These are phyloP conservation scores for Taphrina betulina DNA, from an alignment of 1,139 yeast genomes.

Conservation along the genomic window DNA sequence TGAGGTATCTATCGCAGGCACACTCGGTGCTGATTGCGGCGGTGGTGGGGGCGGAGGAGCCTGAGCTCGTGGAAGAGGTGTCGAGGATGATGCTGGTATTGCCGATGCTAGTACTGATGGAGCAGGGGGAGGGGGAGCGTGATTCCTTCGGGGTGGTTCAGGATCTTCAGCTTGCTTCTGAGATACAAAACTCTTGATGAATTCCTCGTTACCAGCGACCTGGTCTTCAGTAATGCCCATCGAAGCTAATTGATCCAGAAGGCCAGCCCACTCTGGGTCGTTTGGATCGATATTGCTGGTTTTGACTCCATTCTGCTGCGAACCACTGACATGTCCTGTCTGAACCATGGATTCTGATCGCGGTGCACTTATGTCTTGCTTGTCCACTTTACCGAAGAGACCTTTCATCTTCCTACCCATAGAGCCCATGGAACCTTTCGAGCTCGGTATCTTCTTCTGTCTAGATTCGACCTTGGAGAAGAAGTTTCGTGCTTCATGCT, in stretches of 20 bases:
- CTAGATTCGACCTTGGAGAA: constrained; percentile 27
- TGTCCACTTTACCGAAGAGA: constrained; percentile 26
- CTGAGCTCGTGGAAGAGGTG: constrained; percentile 35
- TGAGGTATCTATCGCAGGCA: constrained; percentile 9
- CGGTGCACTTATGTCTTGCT: constrained; percentile 76
- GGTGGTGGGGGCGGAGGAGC: constrained; percentile 41
- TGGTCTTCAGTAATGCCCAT: constrained; percentile 84
- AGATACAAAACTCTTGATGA: constrained; percentile 47
- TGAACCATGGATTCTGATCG: constrained; percentile 45
- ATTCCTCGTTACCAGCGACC: constrained; percentile 73
- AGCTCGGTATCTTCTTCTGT: constrained; percentile 16
- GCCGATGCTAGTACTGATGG: constrained; percentile 6
- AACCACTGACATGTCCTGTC: constrained; percentile 20
- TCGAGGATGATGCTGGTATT: constrained; percentile 19
- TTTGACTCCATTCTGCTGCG: constrained; percentile 27
- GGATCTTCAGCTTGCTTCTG: constrained; percentile 84
- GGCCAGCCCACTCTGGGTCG: constrained; percentile 80
- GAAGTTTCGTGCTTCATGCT: constrained; percentile 75
- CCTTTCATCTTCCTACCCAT: constrained; percentile 30
- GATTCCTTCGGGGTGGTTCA: constrained; percentile 50
- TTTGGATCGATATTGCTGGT: constrained; percentile 29
- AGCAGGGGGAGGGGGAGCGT: background rate
- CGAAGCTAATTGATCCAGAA: constrained; percentile 68
- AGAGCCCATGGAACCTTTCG: constrained; percentile 12
- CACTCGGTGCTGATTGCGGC: constrained; percentile 37